Conservation (phyloP, 345 rosid species). For the Syzygium aromaticum region DNA sequence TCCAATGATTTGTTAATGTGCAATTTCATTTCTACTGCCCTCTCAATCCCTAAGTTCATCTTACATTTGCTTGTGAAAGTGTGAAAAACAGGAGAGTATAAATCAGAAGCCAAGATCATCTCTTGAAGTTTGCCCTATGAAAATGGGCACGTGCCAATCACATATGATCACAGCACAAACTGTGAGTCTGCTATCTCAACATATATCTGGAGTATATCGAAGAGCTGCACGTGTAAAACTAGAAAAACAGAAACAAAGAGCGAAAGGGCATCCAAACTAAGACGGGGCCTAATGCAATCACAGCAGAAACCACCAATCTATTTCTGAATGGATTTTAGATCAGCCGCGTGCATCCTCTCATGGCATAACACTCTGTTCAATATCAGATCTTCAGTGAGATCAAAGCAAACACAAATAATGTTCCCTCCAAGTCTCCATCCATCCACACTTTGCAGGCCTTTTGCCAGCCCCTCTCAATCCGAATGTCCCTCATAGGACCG, state of each 20-base stretch:
- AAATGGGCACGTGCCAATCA: too few relatives aligned
- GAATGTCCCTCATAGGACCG: neutral
- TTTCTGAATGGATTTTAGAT: neutral
- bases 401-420: neutral
- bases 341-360: neutral
- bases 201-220: too few relatives aligned
- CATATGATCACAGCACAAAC: too few relatives aligned
- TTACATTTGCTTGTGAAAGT: neutral
- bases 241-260: too few relatives aligned
- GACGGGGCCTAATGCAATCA: neutral
- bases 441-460: neutral
- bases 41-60: neutral
- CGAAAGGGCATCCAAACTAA: neutral
- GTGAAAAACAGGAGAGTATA: neutral
- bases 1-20: neutral
- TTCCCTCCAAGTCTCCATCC: neutral
- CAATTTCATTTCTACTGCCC: neutral
- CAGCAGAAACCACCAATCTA: neutral
- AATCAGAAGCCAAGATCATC: too few relatives aligned
- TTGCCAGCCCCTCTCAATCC: neutral
- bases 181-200: too few relatives aligned
- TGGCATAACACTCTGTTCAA: neutral
- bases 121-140: too few relatives aligned
- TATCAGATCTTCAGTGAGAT: neutral
- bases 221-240: too few relatives aligned